Evolutionary conservation across 495 filamentous ascomycete species (phyloP).

Genomic region (Amniculicola lignicola): DNA sequence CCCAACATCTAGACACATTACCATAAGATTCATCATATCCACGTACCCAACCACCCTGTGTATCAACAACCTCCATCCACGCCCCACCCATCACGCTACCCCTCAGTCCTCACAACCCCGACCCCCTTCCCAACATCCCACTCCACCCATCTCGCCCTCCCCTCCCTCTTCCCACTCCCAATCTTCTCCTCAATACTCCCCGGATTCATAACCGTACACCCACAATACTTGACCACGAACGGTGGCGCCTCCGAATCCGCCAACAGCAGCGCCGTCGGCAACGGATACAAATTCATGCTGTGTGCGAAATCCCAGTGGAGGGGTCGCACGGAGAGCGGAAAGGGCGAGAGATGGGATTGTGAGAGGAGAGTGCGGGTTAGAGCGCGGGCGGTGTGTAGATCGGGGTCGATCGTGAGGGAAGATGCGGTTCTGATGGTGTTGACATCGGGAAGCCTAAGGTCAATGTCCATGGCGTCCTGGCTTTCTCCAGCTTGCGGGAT

Average conservation of each 20-base stretch:
- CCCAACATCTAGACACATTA: too few species aligned
- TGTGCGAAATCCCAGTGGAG: constrained; percentile 82
- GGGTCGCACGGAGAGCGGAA: constrained; percentile 70
- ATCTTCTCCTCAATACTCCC: constrained; percentile 66
- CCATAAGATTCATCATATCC: too few species aligned
- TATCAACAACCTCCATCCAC: too few species aligned
- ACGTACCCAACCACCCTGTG: too few species aligned
- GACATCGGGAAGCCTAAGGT: constrained; percentile 4
- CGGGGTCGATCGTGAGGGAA: constrained; percentile 48
- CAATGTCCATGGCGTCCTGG: constrained; percentile 34
- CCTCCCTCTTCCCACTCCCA: constrained; percentile 50
- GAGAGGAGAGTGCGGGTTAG: constrained; percentile 91
- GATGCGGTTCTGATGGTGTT: constrained; percentile 6
- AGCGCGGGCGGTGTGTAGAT: constrained; percentile 62
- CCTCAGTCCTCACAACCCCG: constrained; percentile 49
- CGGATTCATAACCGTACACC: constrained; percentile 94
- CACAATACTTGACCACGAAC: constrained; percentile 87
- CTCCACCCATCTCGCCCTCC: constrained; percentile 73
- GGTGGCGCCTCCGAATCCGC: constrained; percentile 75
- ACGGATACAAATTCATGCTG: constrained; percentile 75
- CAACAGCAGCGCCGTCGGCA: constrained; percentile 78
- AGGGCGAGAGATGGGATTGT: constrained; percentile 83
- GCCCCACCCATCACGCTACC: too few species aligned
- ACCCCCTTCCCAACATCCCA: constrained; percentile 64
- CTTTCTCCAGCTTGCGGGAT: constrained; percentile 8